Evolutionary conservation across 2,329 filamentous ascomycete species (phyloP).

Genomic region (Pseudogymnoascus verrucosus): DNA sequence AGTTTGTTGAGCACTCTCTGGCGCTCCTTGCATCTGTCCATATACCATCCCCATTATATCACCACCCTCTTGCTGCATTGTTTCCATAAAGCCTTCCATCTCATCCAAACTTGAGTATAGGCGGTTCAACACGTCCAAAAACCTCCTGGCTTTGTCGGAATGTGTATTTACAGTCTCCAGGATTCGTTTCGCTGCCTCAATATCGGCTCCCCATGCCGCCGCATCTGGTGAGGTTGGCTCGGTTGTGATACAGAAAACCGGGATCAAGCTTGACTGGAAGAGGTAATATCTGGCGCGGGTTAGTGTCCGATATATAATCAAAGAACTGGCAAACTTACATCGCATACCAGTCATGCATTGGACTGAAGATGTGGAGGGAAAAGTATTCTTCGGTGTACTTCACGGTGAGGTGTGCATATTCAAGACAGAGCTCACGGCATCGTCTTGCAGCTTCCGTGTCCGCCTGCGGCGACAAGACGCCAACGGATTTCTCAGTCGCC

Average conservation of each 20-base stretch:
- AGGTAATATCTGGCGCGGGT: conserved; percentile 26
- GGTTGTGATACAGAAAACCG: conserved; percentile 15
- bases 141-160: background rate
- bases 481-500: background rate
- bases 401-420: conserved; percentile 27
- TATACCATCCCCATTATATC: conserved; percentile 5
- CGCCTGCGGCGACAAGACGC: background rate
- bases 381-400: conserved; percentile 26
- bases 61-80: background rate
- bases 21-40: conserved; percentile 2
- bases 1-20: conserved; percentile 4
- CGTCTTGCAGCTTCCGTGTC: background rate
- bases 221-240: conserved; percentile 9
- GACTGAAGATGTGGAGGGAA: conserved; percentile 21
- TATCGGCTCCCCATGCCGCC: conserved; percentile 1
- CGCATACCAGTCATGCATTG: conserved; percentile 29
- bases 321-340: conserved; percentile 6
- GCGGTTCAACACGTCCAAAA: background rate
- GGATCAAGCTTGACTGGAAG: conserved; percentile 32
- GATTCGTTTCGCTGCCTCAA: conserved; percentile 7
- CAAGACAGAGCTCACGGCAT: conserved; percentile 26
- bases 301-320: background rate
- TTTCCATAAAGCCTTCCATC: conserved; percentile 3
- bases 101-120: conserved; percentile 4
- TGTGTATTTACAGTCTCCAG: conserved; percentile 5